Evolutionary conservation across 768 basidiomycete species (phyloP), one percentile per base, ranked within the genome.

Genomic region (Galerina marginata): DNA sequence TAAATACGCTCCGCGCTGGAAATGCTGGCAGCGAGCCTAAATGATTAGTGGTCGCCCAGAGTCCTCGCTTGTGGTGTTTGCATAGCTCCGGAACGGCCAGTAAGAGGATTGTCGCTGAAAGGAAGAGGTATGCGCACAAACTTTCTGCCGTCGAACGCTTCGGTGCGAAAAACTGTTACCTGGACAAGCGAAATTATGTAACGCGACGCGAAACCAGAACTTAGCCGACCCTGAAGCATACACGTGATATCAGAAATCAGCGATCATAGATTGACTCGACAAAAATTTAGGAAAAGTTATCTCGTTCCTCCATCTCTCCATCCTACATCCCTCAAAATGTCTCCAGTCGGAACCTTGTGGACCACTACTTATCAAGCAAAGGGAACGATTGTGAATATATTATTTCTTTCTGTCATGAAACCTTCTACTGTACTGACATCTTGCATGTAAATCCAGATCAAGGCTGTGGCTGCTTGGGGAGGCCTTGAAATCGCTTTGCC

Each of bases 271-370:
- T 64, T 48, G 60, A 58, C 25, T 51, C 48, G 58, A 42, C 63
- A 58, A 59, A 65, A 61, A 56, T 39, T 58, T 63, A 54, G 50
- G 37, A 45, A 50, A 49, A 57, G 60, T 67, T 63, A 65, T 68
- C 64, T 67, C 58, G 14, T 54, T 57, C 54, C 58, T 45, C 44
- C 58, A 64, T 59, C 60, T 65, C 39, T 40, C 43, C 54, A 48
- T 60, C 53, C 26, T 48, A 46, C 48, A 46, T 36, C 37, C 43
- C 64, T 48, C 57, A 71, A 75, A 77, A 87, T 83, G 81, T 76
- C 83, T 59, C 81, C 88, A 54, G 75, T 79, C 61, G 89, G 89
- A 67, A 92, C 87, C 62, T 81, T 92, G 58, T 91, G 83, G 79
- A 82, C 85, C 7, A 67, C 69, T 37, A 76, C 80, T 5, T 23